Evolutionary conservation across 495 filamentous ascomycete genomes (phyloP).

Genomic region (Lophium mytilinum): DNA sequence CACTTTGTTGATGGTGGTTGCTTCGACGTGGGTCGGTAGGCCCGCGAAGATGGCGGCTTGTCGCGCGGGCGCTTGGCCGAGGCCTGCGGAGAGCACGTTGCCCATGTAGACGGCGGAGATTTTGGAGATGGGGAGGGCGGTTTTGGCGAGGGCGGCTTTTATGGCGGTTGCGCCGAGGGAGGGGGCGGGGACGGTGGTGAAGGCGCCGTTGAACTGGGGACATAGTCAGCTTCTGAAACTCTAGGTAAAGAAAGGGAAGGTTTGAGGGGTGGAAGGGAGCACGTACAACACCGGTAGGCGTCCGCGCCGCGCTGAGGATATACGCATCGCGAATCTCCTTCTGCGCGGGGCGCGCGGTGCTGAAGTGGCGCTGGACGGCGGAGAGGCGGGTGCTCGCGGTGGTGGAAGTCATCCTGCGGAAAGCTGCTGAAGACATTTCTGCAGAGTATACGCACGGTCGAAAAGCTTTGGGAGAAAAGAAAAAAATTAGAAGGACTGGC

Average conservation of each 20-base stretch:
- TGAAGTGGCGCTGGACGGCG: conserved; percentile 19
- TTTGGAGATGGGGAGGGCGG: conserved; percentile 63
- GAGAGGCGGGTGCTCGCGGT: conserved; percentile 19
- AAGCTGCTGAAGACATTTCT: too few relatives aligned
- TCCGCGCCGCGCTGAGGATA: conserved; percentile 80
- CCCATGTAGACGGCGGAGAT: conserved; percentile 95
- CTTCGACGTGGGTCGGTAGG: conserved; percentile 66
- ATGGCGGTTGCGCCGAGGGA: conserved; percentile 82
- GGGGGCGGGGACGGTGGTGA: conserved; percentile 71
- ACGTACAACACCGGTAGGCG: conserved; percentile 79
- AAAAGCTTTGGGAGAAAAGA: too few relatives aligned
- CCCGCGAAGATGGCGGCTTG: conserved; percentile 88
- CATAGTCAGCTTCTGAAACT: not conserved
- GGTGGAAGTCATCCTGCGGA: not conserved
- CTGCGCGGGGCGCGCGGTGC: conserved; percentile 9
- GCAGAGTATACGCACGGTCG: too few relatives aligned
- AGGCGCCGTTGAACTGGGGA: conserved; percentile 82
- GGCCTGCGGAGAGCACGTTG: conserved; percentile 77
- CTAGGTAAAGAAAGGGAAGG: not conserved
- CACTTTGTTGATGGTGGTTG: conserved; percentile 92
- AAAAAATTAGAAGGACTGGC: too few relatives aligned
- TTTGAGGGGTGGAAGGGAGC: conserved; percentile 2
- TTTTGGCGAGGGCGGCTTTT: conserved; percentile 77
- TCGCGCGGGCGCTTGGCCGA: conserved; percentile 85
- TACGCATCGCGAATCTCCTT: conserved; percentile 82